Base-by-base conservation (phyloP, 2,329 filamentous ascomycete species). In the Knoxdaviesia proteae region DNA sequence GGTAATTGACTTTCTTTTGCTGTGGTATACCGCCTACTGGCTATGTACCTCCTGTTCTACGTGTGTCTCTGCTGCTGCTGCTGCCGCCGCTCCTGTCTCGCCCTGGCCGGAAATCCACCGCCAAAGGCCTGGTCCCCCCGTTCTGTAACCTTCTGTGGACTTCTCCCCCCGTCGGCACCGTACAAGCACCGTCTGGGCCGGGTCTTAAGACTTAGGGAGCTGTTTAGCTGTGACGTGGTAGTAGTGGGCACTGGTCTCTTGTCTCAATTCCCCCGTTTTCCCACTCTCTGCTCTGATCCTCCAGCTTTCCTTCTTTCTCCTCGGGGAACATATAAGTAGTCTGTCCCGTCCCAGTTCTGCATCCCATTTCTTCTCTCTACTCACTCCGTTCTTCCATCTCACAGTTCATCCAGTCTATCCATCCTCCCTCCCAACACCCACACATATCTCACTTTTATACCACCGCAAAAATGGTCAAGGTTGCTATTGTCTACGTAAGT, bases 401-500 rank as follows among this genome's bases (percentile, higher is more conserved):
- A 37, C 11, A 37, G 36, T 32, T 29, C 20, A 39, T 20, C 38
- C 38, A 20, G 10, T 6, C 34, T n/a, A 34, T 34, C 35, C 31
- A 20, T 32, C 7, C 10, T 5, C 31, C n/a, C 32, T 36, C 40
- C 30, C 7, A n/a, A 7, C 31, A 11, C 39, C 10, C n/a, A 29
- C 29, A 31, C 33, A 34, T 44, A 42, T 29, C 32, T 39, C 3
- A 32, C 29, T 36, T 38, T 32, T 39, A 41, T 32, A 44, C 2
- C 11, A 39, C 33, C 32, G 38, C 44, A 39, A 46, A 46, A 55
- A 92, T 93, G 84, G 83, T 82, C 61, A 92, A 84, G 69, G 74
- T 94, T 58, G 86, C 86, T 53, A 90, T 94, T 63, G 75, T 94
- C 60, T 92, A 76, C 61, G 82, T 87, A 69, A 52, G 80, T 73